Base-by-base conservation (phyloP, 768 basidiomycete species). In the Boletus huronensis region DNA sequence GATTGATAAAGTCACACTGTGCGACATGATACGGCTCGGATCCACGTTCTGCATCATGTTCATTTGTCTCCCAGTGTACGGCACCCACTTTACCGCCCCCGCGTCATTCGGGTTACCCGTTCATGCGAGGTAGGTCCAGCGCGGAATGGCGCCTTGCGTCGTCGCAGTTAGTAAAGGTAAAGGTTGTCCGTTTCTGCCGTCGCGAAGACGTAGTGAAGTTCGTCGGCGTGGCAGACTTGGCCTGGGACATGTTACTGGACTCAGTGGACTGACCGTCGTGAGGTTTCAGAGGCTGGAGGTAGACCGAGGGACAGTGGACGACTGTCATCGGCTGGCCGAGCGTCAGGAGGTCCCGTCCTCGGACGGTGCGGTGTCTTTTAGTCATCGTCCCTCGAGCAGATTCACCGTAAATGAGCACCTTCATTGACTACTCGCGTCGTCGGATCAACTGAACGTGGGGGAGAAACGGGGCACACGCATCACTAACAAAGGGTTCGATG, bases 141-240 rank as follows among this genome's bases (percentile, higher is more conserved):
- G 17, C 9, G 17, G 19, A 38, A 38, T 9, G 36, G 10, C n/a
- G n/a, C 36, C 14, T 34, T 16, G 14, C 32, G 32, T 34, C 6
- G 32, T 29, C 10, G n/a, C n/a, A n/a, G n/a, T n/a, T n/a, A n/a
- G n/a, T n/a, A n/a, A n/a, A n/a, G n/a, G 31, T 32, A 32, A 32
- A 32, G 11, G 31, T 32, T 32, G 6, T 38, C n/a, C n/a, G 42
- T 54, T 29, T 52, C 61, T 5, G 61, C 46, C 21, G 46, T 58
- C 11, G 41, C 50, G 17, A 62, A 55, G 6, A 50, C 53, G 26
- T 34, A 59, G 35, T 58, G 52, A 31, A 63, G 52, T 21, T 59
- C 49, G 16, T 62, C 49, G 8, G 40, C 48, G 19, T 54, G 61
- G 14, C 56, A 58, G 21, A 51, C 13, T 32, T 32, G 32, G 32